Evolutionary conservation across 2,329 filamentous ascomycete genomes (phyloP), one percentile per base, ranked within the genome.

Genomic region (Fulvia fulva): DNA sequence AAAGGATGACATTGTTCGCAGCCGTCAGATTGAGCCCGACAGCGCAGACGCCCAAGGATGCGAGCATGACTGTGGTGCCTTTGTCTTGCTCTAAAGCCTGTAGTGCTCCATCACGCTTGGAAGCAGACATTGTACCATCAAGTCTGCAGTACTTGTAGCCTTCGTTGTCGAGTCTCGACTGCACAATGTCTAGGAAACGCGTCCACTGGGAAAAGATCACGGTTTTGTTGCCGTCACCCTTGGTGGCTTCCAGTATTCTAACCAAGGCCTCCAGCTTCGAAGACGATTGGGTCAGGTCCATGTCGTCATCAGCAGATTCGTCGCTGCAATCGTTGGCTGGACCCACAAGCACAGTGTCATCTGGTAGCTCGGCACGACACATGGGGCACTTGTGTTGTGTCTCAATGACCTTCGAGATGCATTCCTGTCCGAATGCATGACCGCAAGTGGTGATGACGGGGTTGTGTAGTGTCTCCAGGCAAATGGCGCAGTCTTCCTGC

Each of bases 401-500:
- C 56, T 88, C 82, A 58, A 96, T 87, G 51, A 89, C 87, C 63
- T 84, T 83, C 53, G 84, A 79, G 61, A 96, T 91, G 71, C 92
- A 96, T 4, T 77, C 75, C 22, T 78, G 79, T 64, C 91, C 91
- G 72, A 91, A 96, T 1, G 86, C 79, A 71, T 96, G 91, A 25
- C 89, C 90, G 74, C 91, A 96, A 50, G 86, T 83, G 0, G 91
- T 96, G 67, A 96, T 95, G 53, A 94, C 84, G 0, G 91, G 90
- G 3, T 83, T 77, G 25, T 84, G 83, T 2, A 93, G 78, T 0
- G 78, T 76, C 28, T 95, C 90, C 30, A 92, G 82, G 72, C 92
- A 96, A 53, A 96, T 83, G 0, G 89, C 81, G 68, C 92, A 96
- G 59, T 92, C 87, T 66, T 96, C 91, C 61, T 90, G 88, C 47